A percentile compares a stretch with the other conserved stretches of the same genome.
These are phyloP conservation scores for Solanum hybrid DNA, from an alignment of 305 asterid species.

Conservation along the genomic window DNA sequence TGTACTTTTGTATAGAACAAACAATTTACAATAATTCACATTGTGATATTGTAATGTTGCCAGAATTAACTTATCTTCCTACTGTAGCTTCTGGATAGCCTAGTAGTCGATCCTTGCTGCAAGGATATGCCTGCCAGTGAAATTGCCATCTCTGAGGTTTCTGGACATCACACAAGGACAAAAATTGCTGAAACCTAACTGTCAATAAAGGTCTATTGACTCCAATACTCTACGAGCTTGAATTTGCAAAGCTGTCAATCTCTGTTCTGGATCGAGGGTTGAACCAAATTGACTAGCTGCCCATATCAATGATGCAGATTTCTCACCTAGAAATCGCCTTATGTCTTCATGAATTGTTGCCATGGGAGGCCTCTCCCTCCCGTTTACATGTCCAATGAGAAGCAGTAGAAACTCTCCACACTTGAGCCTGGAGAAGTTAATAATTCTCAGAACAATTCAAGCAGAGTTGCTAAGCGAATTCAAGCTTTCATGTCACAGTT, in stretches of 20 bases:
- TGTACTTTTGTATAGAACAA: slow-evolving; percentile 9
- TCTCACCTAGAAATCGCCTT: slow-evolving; percentile 69
- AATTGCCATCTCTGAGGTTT: neutral
- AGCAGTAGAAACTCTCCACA: slow-evolving; percentile 87
- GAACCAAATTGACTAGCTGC: slow-evolving; percentile 86
- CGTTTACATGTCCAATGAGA: slow-evolving; percentile 78
- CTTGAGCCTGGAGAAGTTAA: slow-evolving; percentile 53
- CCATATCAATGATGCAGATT: slow-evolving; percentile 89
- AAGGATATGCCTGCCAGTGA: neutral
- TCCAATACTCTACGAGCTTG: slow-evolving; percentile 84
- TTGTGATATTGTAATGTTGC: neutral
- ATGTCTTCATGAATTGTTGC: slow-evolving; percentile 70
- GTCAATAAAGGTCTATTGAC: slow-evolving; percentile 69
- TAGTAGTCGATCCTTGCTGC: neutral
- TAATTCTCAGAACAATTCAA: neutral
- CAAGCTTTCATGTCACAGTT: neutral
- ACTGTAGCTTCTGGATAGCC: neutral
- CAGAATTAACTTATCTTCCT: slow-evolving; percentile 3
- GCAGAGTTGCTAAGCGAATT: neutral
- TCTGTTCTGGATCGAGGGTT: slow-evolving; percentile 69
- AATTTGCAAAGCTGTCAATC: slow-evolving; percentile 69
- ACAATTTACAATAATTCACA: neutral
- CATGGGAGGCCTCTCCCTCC: slow-evolving; percentile 78
- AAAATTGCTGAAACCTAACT: neutral
- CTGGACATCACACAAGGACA: neutral